Evolutionary conservation across 2,329 filamentous ascomycete genomes (phyloP).

Genomic region (Exophiala dermatitidis): DNA sequence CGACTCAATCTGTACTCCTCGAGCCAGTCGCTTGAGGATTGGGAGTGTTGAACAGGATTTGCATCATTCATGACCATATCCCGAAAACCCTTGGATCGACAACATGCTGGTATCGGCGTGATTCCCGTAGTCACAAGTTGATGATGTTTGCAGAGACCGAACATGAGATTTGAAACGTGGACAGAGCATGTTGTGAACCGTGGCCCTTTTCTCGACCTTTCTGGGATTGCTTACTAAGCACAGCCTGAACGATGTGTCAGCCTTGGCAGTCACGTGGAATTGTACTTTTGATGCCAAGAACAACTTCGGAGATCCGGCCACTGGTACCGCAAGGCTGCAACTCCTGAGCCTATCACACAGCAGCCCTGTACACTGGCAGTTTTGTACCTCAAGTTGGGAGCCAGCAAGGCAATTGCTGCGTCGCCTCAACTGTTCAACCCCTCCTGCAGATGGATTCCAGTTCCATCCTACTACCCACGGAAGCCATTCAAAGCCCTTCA

Average conservation of each 20-base stretch:
- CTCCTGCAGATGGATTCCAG: background rate
- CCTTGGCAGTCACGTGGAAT: background rate
- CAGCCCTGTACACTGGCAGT: no score
- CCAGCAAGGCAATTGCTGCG: background rate
- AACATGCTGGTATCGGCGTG: no score
- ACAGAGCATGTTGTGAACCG: background rate
- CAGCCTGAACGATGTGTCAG: background rate
- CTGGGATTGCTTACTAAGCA: background rate
- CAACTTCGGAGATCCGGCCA: background rate
- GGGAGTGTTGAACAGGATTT: no score
- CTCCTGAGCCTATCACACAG: background rate
- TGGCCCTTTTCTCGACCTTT: background rate
- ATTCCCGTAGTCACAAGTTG: no score
- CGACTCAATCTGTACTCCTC: no score
- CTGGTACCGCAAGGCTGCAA: background rate
- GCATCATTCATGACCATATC: no score
- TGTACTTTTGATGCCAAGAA: slow-evolving; percentile 2
- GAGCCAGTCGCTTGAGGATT: no score
- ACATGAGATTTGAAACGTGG: background rate
- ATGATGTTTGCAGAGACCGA: background rate
- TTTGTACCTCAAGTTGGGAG: no score
- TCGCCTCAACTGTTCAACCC: background rate
- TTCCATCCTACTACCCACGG: background rate
- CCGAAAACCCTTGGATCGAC: no score
- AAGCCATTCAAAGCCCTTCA: no score